These are phyloP conservation scores for Arabis hirsuta DNA, from an alignment of 345 rosid genomes.

Conservation along the genomic window DNA sequence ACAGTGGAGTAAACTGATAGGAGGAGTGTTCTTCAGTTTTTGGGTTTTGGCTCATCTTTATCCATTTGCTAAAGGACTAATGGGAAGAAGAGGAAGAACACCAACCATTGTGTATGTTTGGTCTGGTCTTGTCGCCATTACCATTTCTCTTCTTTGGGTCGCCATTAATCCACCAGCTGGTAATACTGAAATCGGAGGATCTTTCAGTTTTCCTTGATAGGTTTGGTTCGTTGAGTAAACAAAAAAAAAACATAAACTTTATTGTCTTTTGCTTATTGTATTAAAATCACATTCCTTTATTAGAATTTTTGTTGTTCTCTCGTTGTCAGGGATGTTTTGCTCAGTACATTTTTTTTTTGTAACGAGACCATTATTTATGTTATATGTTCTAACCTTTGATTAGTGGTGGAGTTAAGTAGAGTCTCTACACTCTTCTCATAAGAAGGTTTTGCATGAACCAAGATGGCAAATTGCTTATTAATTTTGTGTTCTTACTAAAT, in stretches of 20 bases:
- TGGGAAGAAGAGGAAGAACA: constrained; percentile 97
- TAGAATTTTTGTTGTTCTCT: constrained; percentile 28
- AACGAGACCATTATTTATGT: neutral
- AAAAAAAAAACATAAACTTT: neutral
- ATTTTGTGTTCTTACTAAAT: neutral
- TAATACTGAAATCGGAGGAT: constrained; percentile 76
- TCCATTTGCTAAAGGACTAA: constrained; percentile 94
- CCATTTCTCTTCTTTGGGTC: constrained; percentile 96
- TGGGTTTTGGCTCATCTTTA: constrained; percentile 99
- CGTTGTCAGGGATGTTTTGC: constrained; percentile 18
- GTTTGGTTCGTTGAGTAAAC: constrained; percentile 31
- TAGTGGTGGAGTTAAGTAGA: too few species aligned
- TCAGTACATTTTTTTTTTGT: constrained; percentile 15
- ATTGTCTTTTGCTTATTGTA: neutral
- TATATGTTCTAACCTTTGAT: too few species aligned
- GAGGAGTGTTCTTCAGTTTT: constrained; percentile 98
- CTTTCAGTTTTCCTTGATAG: constrained; percentile 85
- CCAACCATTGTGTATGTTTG: constrained; percentile 97
- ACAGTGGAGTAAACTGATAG: constrained; percentile 82
- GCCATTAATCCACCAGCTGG: constrained; percentile 90
- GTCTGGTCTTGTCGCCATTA: constrained; percentile 95
- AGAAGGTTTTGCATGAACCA: neutral
- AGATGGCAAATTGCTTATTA: neutral
- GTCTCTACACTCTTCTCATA: neutral
- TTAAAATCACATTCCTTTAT: constrained; percentile 30